Evolutionary conservation across 148 eudicot species (phyloP).

Genomic region (Rhododendron mucronatum): DNA sequence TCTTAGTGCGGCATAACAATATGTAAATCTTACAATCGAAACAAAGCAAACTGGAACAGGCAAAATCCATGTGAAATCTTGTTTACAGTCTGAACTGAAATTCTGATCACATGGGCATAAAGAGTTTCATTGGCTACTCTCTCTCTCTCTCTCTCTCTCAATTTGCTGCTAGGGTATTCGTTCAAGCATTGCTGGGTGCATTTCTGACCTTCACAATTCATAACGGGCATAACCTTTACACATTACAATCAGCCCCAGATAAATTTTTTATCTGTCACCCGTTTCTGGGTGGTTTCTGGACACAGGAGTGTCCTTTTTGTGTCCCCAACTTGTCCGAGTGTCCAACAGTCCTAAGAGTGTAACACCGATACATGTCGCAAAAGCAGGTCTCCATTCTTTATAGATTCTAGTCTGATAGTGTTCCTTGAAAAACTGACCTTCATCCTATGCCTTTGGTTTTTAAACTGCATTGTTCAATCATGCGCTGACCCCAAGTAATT

Average conservation of each 20-base stretch:
- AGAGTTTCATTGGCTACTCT: background rate
- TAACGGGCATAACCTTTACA: background rate
- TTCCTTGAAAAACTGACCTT: background rate
- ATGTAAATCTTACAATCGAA: background rate
- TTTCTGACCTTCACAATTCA: background rate
- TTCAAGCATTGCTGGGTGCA: background rate
- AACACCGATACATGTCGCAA: background rate
- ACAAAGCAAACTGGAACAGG: background rate
- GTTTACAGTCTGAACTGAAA: background rate
- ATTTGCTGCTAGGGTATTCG: background rate
- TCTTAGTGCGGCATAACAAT: background rate
- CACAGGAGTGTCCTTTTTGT: background rate
- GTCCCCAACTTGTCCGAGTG: background rate
- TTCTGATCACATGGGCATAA: background rate
- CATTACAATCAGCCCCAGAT: background rate
- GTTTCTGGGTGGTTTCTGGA: background rate
- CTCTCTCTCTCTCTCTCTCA: background rate
- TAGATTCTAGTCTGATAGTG: background rate
- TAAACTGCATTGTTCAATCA: background rate
- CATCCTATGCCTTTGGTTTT: background rate
- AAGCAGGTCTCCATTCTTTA: background rate
- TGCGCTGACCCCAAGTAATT: too few relatives aligned
- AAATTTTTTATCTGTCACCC: background rate
- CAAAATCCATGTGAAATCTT: background rate
- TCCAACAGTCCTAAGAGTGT: background rate